Conservation (phyloP, 1,284 basidiomycete genomes). For the Leucoagaricus sp. region DNA sequence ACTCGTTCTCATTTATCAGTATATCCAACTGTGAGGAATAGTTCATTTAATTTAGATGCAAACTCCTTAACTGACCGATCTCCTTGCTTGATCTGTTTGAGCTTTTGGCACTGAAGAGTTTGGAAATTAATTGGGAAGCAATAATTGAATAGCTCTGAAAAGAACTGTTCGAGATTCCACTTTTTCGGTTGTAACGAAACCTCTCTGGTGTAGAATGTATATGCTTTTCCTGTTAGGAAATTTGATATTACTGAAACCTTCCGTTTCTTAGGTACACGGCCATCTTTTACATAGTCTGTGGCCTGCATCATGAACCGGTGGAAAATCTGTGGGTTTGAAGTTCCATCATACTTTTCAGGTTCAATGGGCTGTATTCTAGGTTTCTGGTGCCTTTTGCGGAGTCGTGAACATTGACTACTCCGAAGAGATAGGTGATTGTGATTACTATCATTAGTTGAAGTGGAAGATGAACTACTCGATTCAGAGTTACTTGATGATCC, state of each 20-base stretch:
- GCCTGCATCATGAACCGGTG: constrained; percentile 29
- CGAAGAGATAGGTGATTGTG: no score
- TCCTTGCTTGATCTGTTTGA: constrained; percentile 24
- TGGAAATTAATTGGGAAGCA: constrained; percentile 40
- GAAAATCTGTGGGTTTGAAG: constrained; percentile 22
- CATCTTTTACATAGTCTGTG: constrained; percentile 27
- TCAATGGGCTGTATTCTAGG: constrained; percentile 21
- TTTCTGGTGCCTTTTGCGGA: no score
- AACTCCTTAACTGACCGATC: constrained; percentile 27
- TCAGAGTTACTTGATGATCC: no score
- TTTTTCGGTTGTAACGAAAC: constrained; percentile 28
- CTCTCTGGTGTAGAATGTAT: constrained; percentile 36
- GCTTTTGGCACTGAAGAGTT: constrained; percentile 19
- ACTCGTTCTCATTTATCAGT: constrained; percentile 25
- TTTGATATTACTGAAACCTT: constrained; percentile 27
- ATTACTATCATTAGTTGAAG: no score
- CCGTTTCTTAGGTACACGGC: constrained; percentile 19
- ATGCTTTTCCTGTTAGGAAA: constrained; percentile 33
- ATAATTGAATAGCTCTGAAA: constrained; percentile 37
- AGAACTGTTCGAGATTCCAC: constrained; percentile 30
- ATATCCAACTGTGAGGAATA: constrained; percentile 32
- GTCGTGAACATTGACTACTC: no score
- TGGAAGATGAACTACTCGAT: no score
- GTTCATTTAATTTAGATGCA: constrained; percentile 30
- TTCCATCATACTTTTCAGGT: constrained; percentile 29